Evolutionary conservation across 2,329 filamentous ascomycete species (phyloP).

Genomic region (Whalleya microplaca): DNA sequence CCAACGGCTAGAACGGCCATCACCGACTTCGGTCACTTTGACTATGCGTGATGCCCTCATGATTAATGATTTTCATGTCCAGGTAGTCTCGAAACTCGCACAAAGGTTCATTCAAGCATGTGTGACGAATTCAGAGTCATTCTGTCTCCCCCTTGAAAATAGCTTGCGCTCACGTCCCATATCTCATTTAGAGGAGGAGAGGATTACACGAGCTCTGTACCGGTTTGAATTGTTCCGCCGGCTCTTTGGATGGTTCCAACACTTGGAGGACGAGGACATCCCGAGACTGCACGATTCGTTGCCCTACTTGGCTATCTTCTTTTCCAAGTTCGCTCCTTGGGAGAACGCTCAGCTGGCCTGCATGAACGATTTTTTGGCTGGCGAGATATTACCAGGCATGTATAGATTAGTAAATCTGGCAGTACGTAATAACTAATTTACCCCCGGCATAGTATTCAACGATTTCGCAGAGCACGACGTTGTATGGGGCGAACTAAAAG

Average conservation of each 20-base stretch:
- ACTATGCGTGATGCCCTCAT: neutral
- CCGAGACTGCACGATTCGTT: neutral
- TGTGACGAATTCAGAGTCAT: neutral
- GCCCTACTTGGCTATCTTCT: neutral
- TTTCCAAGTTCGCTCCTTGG: neutral
- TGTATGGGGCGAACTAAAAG: neutral
- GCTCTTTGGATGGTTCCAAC: neutral
- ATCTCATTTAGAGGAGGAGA: neutral
- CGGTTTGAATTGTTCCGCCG: slow-evolving; percentile 2
- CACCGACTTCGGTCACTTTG: neutral
- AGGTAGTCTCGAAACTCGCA: neutral
- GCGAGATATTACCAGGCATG: neutral
- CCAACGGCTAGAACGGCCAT: neutral
- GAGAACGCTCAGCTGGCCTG: slow-evolving; percentile 2
- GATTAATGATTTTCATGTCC: neutral
- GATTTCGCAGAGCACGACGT: neutral
- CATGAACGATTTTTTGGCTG: neutral
- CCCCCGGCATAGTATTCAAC: neutral
- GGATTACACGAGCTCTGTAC: neutral
- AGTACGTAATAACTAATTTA: neutral
- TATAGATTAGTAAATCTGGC: neutral
- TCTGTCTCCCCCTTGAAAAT: neutral
- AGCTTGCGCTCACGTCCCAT: neutral
- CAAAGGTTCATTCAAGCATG: neutral
- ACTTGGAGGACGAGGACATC: neutral